Conservation (phyloP, 345 rosid genomes). For the Diplotaxis tenuifolia region DNA sequence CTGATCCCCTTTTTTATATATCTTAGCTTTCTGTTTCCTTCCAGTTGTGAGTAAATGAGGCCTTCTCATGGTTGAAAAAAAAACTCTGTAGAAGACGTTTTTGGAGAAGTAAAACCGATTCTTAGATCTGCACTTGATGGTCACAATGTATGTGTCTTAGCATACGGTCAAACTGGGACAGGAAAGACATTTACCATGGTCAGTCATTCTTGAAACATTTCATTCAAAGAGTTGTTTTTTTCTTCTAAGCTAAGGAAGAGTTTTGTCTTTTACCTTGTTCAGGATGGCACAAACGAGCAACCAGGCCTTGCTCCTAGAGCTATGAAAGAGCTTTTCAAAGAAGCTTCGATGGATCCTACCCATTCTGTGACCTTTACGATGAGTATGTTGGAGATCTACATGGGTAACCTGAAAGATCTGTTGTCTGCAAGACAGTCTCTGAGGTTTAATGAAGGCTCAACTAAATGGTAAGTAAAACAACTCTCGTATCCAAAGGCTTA, state of each 20-base stretch:
- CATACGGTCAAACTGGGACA: conserved; percentile 94
- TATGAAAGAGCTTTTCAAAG: conserved; percentile 61
- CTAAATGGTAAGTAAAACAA: conserved; percentile 48
- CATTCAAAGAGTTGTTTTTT: neutral
- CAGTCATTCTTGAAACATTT: conserved; percentile 26
- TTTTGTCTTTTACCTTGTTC: conserved; percentile 5
- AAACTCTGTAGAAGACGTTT: conserved; percentile 72
- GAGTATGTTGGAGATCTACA: conserved; percentile 95
- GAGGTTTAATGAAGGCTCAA: conserved; percentile 42
- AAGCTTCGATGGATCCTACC: conserved; percentile 46
- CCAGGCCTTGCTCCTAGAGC: conserved; percentile 81
- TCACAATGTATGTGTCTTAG: conserved; percentile 81
- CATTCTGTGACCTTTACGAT: conserved; percentile 60
- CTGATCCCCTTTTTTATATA: conserved; percentile 8
- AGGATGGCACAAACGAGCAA: conserved; percentile 73
- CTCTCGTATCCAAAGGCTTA: neutral
- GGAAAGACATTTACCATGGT: conserved; percentile 97
- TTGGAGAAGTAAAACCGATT: conserved; percentile 72
- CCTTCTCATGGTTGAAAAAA: conserved; percentile 40
- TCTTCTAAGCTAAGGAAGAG: conserved; percentile 14
- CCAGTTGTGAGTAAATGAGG: conserved; percentile 40
- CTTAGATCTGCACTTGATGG: conserved; percentile 93
- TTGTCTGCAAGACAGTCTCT: conserved; percentile 56
- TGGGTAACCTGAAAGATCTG: conserved; percentile 78
- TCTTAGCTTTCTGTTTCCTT: conserved; percentile 35